Evolutionary conservation across 75 land plant species (phyloP).

Genomic region (Cryptomeria japonica): DNA sequence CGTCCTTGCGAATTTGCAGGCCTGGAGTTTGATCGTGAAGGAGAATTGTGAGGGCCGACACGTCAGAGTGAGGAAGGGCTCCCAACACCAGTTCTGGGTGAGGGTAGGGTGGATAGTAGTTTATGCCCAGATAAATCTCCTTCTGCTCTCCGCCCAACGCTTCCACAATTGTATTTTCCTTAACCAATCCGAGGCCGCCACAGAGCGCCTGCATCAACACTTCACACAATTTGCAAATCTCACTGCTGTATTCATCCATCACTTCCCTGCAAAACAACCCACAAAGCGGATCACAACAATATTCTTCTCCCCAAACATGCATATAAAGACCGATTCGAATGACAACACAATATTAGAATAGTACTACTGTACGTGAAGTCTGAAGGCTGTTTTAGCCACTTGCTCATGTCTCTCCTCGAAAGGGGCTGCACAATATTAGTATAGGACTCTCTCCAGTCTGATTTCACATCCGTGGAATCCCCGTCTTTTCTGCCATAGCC

Average conservation of each 20-base stretch:
- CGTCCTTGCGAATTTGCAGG: too few relatives aligned
- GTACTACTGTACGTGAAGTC: conserved; percentile 29
- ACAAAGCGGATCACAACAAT: background rate
- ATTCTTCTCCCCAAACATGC: background rate
- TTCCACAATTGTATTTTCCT: background rate
- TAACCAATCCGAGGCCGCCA: too few relatives aligned
- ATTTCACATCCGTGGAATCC: conserved; percentile 28
- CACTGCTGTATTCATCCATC: too few relatives aligned
- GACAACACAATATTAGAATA: too few relatives aligned
- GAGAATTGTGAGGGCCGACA: too few relatives aligned
- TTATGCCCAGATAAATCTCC: conserved; percentile 34
- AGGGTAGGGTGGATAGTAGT: conserved; percentile 61
- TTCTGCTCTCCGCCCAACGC: conserved; percentile 8
- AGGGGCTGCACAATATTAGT: conserved; percentile 1
- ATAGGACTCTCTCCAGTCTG: conserved; percentile 43
- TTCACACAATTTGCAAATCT: too few relatives aligned
- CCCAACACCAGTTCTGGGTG: conserved; percentile 42
- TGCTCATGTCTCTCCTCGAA: conserved; percentile 14
- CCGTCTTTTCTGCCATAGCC: conserved; percentile 56
- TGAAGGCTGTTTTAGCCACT: conserved; percentile 45
- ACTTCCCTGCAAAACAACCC: too few relatives aligned
- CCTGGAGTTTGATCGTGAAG: too few relatives aligned
- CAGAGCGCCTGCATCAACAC: too few relatives aligned
- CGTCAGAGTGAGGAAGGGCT: conserved; percentile 34
- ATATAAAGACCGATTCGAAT: too few relatives aligned